A percentile compares a stretch with the other conserved stretches of the same genome.
Conservation (phyloP, 2,329 filamentous ascomycete genomes). For the Phialocephala subalpina region DNA sequence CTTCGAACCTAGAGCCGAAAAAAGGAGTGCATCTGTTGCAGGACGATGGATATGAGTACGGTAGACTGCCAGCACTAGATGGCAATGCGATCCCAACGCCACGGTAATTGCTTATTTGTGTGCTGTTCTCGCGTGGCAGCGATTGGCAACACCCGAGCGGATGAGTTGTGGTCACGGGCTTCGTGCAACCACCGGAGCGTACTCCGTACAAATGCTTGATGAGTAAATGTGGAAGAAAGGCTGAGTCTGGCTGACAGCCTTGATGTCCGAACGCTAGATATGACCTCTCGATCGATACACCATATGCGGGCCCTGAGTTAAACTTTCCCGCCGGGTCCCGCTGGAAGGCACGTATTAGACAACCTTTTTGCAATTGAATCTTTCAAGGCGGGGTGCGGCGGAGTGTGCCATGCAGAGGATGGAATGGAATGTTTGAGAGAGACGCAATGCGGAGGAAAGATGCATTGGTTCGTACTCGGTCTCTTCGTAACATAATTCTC, state of each 20-base stretch:
- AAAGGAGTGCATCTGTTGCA: not conserved
- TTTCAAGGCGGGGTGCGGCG: not conserved
- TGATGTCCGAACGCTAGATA: not conserved
- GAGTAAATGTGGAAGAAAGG: too few relatives aligned
- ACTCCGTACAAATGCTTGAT: too few relatives aligned
- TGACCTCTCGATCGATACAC: conserved; percentile 5
- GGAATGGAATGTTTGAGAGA: too few relatives aligned
- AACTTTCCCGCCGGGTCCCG: not conserved
- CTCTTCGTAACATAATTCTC: too few relatives aligned
- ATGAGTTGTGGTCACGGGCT: not conserved
- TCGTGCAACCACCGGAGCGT: not conserved
- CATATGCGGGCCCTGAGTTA: not conserved
- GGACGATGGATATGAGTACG: not conserved
- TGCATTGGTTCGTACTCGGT: too few relatives aligned
- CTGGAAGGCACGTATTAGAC: too few relatives aligned
- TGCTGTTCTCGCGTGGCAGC: not conserved
- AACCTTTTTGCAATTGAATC: too few relatives aligned
- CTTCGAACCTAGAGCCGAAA: not conserved
- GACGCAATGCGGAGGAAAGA: too few relatives aligned
- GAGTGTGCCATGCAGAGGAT: not conserved
- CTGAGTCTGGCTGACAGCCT: conserved; percentile 4
- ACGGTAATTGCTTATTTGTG: conserved; percentile 8
- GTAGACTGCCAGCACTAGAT: not conserved
- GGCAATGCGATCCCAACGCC: not conserved
- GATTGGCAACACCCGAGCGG: not conserved